Percentiles rank a stretch among this genome's conserved stretches.
These are phyloP conservation scores for Podosphaera fusca DNA, from an alignment of 2,329 filamentous ascomycete genomes.

Conservation along the genomic window DNA sequence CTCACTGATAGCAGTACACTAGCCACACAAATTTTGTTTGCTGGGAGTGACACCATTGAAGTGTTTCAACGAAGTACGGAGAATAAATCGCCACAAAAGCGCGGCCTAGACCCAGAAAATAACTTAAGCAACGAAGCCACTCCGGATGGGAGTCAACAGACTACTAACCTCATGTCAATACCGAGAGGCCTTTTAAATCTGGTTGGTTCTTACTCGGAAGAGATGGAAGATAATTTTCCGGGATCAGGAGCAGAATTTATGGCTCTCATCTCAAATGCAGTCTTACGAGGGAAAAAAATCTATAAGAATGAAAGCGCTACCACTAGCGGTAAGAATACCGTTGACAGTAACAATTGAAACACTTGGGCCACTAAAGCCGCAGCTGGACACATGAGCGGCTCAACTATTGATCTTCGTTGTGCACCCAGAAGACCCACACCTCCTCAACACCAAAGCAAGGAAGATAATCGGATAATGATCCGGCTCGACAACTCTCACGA, in stretches of 20 bases:
- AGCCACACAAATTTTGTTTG: not conserved
- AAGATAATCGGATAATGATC: conserved; percentile 1
- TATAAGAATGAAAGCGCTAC: not conserved
- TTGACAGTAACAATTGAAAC: not conserved
- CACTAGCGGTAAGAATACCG: not conserved
- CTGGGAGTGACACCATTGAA: not conserved
- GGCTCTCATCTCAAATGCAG: not conserved
- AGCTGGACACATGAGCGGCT: not conserved
- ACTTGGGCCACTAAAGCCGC: not conserved
- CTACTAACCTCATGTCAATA: not conserved
- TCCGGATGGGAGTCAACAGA: not conserved
- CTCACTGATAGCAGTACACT: not conserved
- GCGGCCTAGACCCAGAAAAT: not conserved
- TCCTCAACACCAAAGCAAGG: not conserved
- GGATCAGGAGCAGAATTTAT: not conserved
- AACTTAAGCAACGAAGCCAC: not conserved
- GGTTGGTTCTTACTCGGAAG: not conserved
- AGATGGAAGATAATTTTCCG: not conserved
- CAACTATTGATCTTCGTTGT: not conserved
- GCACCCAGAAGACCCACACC: not conserved
- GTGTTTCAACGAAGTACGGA: not conserved
- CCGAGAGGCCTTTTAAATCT: not conserved
- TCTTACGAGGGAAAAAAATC: not conserved
- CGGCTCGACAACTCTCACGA: not conserved
- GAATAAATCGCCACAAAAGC: not conserved